phyloP scores from a whole-genome alignment of 2,329 filamentous ascomycete genomes.

The Fusarium vanettenii region DNA sequence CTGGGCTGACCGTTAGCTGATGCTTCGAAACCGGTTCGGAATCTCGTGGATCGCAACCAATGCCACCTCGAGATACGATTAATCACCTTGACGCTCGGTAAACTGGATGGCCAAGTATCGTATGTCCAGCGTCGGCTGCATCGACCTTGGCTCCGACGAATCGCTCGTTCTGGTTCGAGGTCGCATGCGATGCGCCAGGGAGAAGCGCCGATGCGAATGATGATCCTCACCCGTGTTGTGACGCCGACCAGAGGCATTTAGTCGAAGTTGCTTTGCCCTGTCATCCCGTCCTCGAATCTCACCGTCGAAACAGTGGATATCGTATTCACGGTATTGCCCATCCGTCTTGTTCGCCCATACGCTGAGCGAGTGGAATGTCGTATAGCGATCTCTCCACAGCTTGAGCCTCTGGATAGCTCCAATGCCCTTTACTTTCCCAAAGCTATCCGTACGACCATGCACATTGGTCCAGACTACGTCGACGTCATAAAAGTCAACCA shows the following conservation, averaged over 20 bases:
- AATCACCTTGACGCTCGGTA: constrained; percentile 57
- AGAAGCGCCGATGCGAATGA: constrained; percentile 53
- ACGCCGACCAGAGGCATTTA: constrained; percentile 55
- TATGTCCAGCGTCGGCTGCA: constrained; percentile 52
- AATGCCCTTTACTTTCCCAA: constrained; percentile 62
- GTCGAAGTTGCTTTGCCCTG: constrained; percentile 56
- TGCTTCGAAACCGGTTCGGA: constrained; percentile 15
- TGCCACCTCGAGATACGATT: constrained; percentile 16
- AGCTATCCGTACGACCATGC: constrained; percentile 61
- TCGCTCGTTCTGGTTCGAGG: constrained; percentile 50
- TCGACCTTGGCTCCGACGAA: constrained; percentile 40
- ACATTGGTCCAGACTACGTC: constrained; percentile 65
- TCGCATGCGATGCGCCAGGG: constrained; percentile 57
- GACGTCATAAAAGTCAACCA: constrained; percentile 64
- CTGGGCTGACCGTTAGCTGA: constrained; percentile 42
- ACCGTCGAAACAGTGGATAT: constrained; percentile 59
- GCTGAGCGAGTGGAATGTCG: constrained; percentile 59
- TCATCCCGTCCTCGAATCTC: constrained; percentile 61
- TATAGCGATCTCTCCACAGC: constrained; percentile 62
- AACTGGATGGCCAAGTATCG: constrained; percentile 63
- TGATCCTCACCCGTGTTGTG: constrained; percentile 54
- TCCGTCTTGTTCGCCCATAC: constrained; percentile 61
- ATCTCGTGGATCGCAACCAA: constrained; percentile 12
- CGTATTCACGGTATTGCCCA: constrained; percentile 60
- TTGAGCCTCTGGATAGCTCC: constrained; percentile 65